phyloP scores from a whole-genome alignment of 2,329 filamentous ascomycete genomes.

The Didymella sp. region DNA sequence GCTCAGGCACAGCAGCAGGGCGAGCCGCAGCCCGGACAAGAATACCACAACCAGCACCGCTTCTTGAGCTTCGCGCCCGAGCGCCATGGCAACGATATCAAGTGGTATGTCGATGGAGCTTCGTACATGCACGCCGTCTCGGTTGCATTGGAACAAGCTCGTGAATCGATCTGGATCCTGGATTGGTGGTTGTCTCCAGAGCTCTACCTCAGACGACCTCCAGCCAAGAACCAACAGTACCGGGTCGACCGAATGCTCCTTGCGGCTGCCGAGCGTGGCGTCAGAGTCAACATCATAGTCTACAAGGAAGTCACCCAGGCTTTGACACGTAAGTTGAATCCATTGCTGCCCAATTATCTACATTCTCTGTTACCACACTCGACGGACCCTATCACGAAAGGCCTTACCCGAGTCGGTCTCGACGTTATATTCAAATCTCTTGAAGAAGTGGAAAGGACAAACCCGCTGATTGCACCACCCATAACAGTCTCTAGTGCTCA shows the following conservation, averaged over 20 bases:
- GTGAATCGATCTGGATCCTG: constrained; percentile 81
- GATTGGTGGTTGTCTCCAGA: constrained; percentile 92
- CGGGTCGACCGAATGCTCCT: constrained; percentile 83
- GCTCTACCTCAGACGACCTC: constrained; percentile 83
- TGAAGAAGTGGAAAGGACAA: constrained; percentile 54
- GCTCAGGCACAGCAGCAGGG: constrained; percentile 42
- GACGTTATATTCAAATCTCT: constrained; percentile 55
- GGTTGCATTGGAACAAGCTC: constrained; percentile 76
- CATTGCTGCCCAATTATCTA: constrained; percentile 52
- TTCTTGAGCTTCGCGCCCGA: constrained; percentile 74
- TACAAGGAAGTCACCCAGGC: constrained; percentile 87
- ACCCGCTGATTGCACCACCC: constrained; percentile 54
- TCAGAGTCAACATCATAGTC: constrained; percentile 83
- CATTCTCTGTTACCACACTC: constrained; percentile 53
- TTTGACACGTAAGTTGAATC: constrained; percentile 71
- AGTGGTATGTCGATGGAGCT: constrained; percentile 84
- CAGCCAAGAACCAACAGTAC: constrained; percentile 81
- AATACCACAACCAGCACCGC: constrained; percentile 56
- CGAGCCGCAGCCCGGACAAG: constrained; percentile 40
- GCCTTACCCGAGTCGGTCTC: constrained; percentile 51
- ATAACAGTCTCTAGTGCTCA: constrained; percentile 69
- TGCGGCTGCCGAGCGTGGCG: constrained; percentile 81
- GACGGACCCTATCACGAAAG: constrained; percentile 52
- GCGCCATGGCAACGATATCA: constrained; percentile 73
- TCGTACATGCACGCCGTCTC: constrained; percentile 84